Percentiles rank a stretch among this genome's conserved stretches.
These are phyloP conservation scores for Asterophora parasitica DNA, from an alignment of 768 basidiomycete genomes.

Conservation along the genomic window DNA sequence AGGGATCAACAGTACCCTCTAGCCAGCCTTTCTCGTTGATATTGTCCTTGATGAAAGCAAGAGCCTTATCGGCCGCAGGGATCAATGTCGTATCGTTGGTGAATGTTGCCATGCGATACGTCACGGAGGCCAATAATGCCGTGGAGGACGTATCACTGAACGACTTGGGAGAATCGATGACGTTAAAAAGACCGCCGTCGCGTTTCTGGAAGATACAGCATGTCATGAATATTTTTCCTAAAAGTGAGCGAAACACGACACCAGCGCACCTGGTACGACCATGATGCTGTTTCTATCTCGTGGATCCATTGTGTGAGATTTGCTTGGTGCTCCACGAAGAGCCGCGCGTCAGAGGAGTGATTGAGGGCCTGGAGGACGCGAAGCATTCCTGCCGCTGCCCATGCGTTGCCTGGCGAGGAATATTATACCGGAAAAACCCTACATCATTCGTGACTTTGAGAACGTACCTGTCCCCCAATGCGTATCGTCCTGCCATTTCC, in stretches of 20 bases:
- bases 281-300: conserved; percentile 43
- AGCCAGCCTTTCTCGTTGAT: conserved; percentile 41
- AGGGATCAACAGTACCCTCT: conserved; percentile 43
- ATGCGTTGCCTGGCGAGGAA: conserved; percentile 45
- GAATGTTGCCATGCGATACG: conserved; percentile 48
- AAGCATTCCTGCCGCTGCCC: conserved; percentile 65
- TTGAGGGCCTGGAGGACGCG: conserved; percentile 52
- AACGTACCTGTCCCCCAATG: conserved; percentile 54
- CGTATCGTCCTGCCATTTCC: conserved; percentile 38
- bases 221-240: background rate
- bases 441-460: background rate
- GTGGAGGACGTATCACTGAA: conserved; percentile 54
- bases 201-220: conserved; percentile 21
- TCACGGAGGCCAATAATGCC: conserved; percentile 51
- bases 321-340: conserved; percentile 33
- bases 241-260: background rate
- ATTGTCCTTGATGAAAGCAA: conserved; percentile 32
- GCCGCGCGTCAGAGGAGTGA: conserved; percentile 33
- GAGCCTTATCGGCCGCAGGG: conserved; percentile 35
- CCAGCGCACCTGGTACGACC: conserved; percentile 37
- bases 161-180: conserved; percentile 42
- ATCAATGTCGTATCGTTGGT: conserved; percentile 33
- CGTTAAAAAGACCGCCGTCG: conserved; percentile 48
- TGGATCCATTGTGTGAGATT: conserved; percentile 50
- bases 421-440: background rate